Evolutionary conservation across 108 stramenopile genomes (phyloP).

Genomic region (Nitzschia palea): DNA sequence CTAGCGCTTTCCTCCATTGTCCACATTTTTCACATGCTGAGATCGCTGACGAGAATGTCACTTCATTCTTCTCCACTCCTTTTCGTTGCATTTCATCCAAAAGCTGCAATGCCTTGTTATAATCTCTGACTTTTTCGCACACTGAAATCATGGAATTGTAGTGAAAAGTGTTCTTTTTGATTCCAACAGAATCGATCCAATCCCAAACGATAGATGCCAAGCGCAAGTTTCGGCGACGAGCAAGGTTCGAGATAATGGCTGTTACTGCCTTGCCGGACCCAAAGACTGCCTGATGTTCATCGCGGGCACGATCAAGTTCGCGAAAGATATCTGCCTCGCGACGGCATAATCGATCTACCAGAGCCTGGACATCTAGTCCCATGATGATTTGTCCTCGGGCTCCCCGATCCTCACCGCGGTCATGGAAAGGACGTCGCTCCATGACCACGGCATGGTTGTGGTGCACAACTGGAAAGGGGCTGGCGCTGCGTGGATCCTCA

Average conservation of each 20-base stretch:
- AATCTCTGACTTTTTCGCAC: slow-evolving; percentile 77
- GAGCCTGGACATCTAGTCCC: slow-evolving; percentile 53
- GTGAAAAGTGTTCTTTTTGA: slow-evolving; percentile 68
- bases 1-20: slow-evolving; percentile 76
- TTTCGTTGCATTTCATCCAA: slow-evolving; percentile 77
- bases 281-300: slow-evolving; percentile 54
- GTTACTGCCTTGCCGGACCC: slow-evolving; percentile 70
- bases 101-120: slow-evolving; percentile 61
- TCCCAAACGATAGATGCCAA: slow-evolving; percentile 70
- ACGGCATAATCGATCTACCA: slow-evolving; percentile 62
- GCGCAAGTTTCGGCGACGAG: slow-evolving; percentile 61
- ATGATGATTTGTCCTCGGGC: slow-evolving; percentile 36
- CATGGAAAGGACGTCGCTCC: not conserved
- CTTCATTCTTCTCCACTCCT: slow-evolving; percentile 78
- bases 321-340: slow-evolving; percentile 47
- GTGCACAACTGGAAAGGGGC: too few species aligned
- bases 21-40: slow-evolving; percentile 87
- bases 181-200: slow-evolving; percentile 68
- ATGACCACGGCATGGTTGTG: too few species aligned
- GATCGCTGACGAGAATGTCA: slow-evolving; percentile 81
- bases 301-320: slow-evolving; percentile 59
- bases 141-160: slow-evolving; percentile 85
- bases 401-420: slow-evolving; percentile 8
- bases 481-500: not conserved
- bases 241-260: slow-evolving; percentile 71